phyloP scores from a whole-genome alignment of 1,284 basidiomycete species.

The Cutaneotrichosporon sp. region DNA sequence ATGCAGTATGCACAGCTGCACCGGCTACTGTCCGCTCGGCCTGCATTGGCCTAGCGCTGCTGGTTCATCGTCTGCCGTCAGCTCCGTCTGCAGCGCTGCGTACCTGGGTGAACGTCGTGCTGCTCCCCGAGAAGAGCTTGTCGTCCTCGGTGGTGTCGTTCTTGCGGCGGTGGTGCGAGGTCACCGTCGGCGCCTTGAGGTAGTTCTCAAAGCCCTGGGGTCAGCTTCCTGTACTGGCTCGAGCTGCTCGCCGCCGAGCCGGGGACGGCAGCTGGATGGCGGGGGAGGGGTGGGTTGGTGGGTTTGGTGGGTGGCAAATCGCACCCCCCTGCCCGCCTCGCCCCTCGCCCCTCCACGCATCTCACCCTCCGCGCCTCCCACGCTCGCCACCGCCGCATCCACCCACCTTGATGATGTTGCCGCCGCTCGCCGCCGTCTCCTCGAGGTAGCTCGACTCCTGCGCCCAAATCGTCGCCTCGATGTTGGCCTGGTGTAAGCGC shows the following conservation, averaged over 20 bases:
- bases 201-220: conserved; percentile 56
- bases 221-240: not conserved
- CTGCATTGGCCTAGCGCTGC: not conserved
- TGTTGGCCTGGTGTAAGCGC: conserved; percentile 46
- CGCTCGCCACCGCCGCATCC: not conserved
- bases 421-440: conserved; percentile 51
- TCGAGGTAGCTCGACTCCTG: conserved; percentile 57
- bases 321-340: not conserved
- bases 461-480: conserved; percentile 56
- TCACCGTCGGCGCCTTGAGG: conserved; percentile 49
- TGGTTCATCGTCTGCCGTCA: not conserved
- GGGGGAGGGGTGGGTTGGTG: not conserved
- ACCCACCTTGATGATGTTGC: conserved; percentile 54
- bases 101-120: conserved; percentile 46
- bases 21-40: too few species aligned
- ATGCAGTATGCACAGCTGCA: too few species aligned
- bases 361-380: too few species aligned
- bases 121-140: conserved; percentile 53
- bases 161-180: conserved; percentile 37
- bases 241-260: too few species aligned
- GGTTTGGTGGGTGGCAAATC: not conserved
- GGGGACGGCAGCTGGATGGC: too few species aligned
- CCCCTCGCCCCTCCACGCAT: not conserved
- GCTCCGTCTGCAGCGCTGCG: conserved; percentile 26
- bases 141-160: conserved; percentile 50